phyloP scores from a whole-genome alignment of 805 yeast genomes.

The Ogataea siamensis region DNA sequence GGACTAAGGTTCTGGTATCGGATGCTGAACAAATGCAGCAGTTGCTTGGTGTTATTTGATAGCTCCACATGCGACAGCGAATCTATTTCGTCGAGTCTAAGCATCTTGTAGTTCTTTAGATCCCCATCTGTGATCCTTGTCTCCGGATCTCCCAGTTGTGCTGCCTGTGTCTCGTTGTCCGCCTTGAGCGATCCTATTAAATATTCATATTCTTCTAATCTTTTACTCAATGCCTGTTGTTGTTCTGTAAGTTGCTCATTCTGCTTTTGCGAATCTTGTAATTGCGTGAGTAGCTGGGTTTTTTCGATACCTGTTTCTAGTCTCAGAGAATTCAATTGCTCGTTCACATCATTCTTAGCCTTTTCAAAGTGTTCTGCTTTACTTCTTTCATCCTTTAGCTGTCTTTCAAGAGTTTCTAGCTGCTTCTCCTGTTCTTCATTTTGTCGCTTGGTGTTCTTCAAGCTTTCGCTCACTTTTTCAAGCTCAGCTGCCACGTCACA shows the following conservation, averaged over 20 bases:
- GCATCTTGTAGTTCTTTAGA: conserved; percentile 11
- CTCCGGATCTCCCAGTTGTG: conserved; percentile 8
- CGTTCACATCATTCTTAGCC: not conserved
- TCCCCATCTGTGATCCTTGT: conserved; percentile 3
- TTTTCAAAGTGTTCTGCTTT: not conserved
- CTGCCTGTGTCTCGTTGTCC: conserved; percentile 3
- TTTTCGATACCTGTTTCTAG: not conserved
- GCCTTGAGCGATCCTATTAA: conserved; percentile 5
- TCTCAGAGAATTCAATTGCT: not conserved
- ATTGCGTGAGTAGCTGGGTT: not conserved
- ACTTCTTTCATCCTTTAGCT: not conserved
- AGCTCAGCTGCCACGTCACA: not conserved
- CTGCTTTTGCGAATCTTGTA: not conserved
- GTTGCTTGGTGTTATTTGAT: conserved; percentile 16
- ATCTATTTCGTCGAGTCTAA: conserved; percentile 14
- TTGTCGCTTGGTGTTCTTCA: too few relatives aligned
- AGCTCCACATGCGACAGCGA: conserved; percentile 14
- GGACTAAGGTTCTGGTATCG: conserved; percentile 17
- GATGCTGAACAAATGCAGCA: conserved; percentile 16
- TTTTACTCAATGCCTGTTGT: not conserved
- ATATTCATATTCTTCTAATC: conserved; percentile 6
- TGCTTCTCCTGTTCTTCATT: too few relatives aligned
- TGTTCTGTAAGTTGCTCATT: not conserved
- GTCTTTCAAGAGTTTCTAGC: not conserved
- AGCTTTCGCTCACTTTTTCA: not conserved